Percentiles rank a stretch among this genome's conserved stretches.
Evolutionary conservation across 2,329 filamentous ascomycete genomes (phyloP).

Genomic region (Fusarium goolgardi): DNA sequence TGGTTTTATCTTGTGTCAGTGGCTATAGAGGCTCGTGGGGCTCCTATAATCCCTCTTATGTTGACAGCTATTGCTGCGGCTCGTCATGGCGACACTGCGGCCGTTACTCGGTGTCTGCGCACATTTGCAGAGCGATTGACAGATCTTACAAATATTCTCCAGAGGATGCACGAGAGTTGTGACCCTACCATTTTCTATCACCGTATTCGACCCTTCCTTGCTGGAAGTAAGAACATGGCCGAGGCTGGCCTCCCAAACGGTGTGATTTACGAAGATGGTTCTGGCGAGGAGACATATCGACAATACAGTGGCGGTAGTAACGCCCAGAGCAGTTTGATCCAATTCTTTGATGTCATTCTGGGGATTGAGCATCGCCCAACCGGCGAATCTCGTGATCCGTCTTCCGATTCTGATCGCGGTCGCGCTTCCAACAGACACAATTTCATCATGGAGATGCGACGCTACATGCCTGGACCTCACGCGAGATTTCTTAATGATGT

Average conservation of each 20-base stretch:
- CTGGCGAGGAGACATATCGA: slow-evolving; percentile 74
- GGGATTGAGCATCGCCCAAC: slow-evolving; percentile 92
- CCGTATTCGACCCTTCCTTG: slow-evolving; percentile 93
- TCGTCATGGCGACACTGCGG: slow-evolving; percentile 73
- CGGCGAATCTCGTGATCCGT: slow-evolving; percentile 70
- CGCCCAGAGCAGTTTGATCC: slow-evolving; percentile 94
- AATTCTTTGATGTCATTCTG: slow-evolving; percentile 95
- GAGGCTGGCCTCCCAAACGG: slow-evolving; percentile 91
- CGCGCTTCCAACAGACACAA: slow-evolving; percentile 67
- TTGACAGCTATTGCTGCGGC: slow-evolving; percentile 86
- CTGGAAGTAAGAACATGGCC: slow-evolving; percentile 97
- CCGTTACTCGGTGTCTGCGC: slow-evolving; percentile 81
- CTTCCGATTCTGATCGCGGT: slow-evolving; percentile 59
- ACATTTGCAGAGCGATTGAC: slow-evolving; percentile 88
- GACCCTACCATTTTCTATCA: slow-evolving; percentile 96
- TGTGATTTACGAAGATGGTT: slow-evolving; percentile 86
- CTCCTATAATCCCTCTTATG: slow-evolving; percentile 88
- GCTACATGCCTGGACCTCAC: slow-evolving; percentile 95
- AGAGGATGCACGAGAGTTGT: slow-evolving; percentile 94
- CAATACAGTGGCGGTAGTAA: slow-evolving; percentile 96
- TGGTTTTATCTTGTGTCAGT: slow-evolving; percentile 99
- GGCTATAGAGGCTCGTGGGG: slow-evolving; percentile 92
- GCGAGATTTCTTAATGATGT: slow-evolving; percentile 89
- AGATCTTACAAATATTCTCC: slow-evolving; percentile 80
- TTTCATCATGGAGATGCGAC: slow-evolving; percentile 96